Base-by-base conservation (phyloP, 2,329 filamentous ascomycete genomes). In the Chaetomium sp. region DNA sequence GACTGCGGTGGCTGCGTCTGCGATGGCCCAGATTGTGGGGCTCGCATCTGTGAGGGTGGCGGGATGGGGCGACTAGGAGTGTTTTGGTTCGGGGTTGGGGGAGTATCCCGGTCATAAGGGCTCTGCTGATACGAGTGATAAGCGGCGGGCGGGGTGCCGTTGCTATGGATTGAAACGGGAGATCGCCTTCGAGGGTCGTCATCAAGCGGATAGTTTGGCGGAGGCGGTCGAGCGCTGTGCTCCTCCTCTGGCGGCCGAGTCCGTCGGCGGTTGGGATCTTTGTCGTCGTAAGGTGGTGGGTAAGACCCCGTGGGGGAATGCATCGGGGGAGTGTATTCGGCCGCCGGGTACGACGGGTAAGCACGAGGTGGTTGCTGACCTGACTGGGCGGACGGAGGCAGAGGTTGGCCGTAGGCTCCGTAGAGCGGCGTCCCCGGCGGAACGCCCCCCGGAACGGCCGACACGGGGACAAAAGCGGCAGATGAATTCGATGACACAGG, bases 401-500 rank as follows among this genome's bases (percentile, higher is more conserved):
- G 70, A 23, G 84, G 84, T 67, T 87, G 83, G 10, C 84, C 84
- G 67, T 85, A 86, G 0, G 84, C 83, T 25, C 84, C 84, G 68
- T 81, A 87, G 7, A 87, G 76, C 63, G 81, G 83, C 2, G 83
- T 85, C 1, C 84, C 83, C 1, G 83, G 83, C 1, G 84, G 82
- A 1, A 86, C 81, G 16, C 82, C 83, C n/a, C 83, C 83, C n/a
- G 81, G 81, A 6, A 87, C 77, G 19, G 84, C 84, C 2, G 83
- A 85, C 5, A 87, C 82, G 1, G 85, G 84, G 16, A 87, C 83
- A 67, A 87, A 87, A 0, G 84, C 84, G 1, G 84, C 84, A 5
- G 82, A 83, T 47, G 81, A 81, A 12, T 83, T 82, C 0, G 81
- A 83, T 4, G 82, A 85, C 1, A 87, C 85, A 0, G 84, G 85